A percentile compares a stretch with the other conserved stretches of the same genome.
Conservation (phyloP, 106 monocot genomes). For the Dactylorhiza incarnata region DNA sequence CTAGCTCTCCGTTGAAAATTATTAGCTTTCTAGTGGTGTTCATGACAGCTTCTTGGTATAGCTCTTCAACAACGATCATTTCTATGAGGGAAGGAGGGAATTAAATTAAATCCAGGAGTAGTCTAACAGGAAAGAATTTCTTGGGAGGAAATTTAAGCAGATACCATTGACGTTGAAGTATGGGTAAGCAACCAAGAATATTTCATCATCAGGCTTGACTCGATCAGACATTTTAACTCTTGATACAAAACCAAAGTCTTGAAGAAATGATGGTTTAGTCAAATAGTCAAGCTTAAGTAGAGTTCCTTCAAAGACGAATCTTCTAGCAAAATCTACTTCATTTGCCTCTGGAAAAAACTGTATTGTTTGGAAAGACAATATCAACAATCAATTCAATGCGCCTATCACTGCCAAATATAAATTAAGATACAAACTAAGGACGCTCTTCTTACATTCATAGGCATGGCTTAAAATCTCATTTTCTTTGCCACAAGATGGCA, state of each 20-base stretch:
- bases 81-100: slow-evolving; percentile 30
- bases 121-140: not conserved
- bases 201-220: slow-evolving; percentile 74
- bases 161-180: slow-evolving; percentile 98
- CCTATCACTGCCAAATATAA: not conserved
- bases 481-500: not conserved
- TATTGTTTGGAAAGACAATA: not conserved
- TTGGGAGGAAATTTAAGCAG: not conserved
- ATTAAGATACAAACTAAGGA: not conserved
- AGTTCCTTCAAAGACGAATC: slow-evolving; percentile 56
- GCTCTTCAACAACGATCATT: slow-evolving; percentile 97
- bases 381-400: not conserved
- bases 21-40: slow-evolving; percentile 61
- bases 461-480: not conserved
- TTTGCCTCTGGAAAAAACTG: slow-evolving; percentile 98
- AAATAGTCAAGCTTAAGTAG: slow-evolving; percentile 84
- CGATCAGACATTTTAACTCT: slow-evolving; percentile 86
- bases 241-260: slow-evolving; percentile 84
- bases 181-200: slow-evolving; percentile 91
- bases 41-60: slow-evolving; percentile 69
- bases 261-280: slow-evolving; percentile 88
- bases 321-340: slow-evolving; percentile 88
- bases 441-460: no score
- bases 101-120: not conserved
- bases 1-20: slow-evolving; percentile 95